These are phyloP conservation scores for Climacium dendroides DNA, from an alignment of 225 moss, liverwort and hornwort species.

Conservation along the genomic window DNA sequence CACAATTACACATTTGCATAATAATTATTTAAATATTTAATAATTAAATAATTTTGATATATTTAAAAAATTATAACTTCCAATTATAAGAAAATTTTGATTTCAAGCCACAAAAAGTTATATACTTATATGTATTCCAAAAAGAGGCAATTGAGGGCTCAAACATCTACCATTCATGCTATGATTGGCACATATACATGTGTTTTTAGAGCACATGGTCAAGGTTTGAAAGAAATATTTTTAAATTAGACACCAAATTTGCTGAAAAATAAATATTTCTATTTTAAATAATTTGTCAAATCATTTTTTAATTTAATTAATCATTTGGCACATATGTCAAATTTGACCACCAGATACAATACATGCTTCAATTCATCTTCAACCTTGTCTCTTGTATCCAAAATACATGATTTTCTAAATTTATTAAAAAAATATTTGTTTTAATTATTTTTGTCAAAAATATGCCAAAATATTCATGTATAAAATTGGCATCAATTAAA, in stretches of 20 bases:
- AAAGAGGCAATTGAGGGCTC: neutral
- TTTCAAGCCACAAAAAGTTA: neutral
- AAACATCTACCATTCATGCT: neutral
- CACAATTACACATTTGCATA: too few relatives aligned
- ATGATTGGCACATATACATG: neutral
- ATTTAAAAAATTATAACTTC: neutral
- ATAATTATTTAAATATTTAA: neutral
- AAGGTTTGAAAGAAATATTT: neutral
- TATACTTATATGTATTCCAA: neutral
- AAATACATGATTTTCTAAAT: neutral
- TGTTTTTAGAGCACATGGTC: rapidly evolving
- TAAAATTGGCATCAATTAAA: neutral
- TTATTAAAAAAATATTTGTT: rapidly evolving
- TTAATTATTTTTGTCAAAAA: too few relatives aligned
- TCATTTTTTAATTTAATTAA: neutral
- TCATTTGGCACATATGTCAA: neutral
- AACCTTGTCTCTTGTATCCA: neutral
- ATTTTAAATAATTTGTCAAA: rapidly evolving
- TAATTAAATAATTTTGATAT: neutral
- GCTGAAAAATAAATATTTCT: neutral
- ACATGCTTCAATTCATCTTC: neutral
- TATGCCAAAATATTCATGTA: too few relatives aligned
- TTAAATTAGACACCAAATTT: neutral
- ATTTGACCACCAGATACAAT: rapidly evolving
- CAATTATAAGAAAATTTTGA: neutral